These are phyloP conservation scores for Penicillium longicatenatum DNA, from an alignment of 495 filamentous ascomycete genomes.

Conservation along the genomic window DNA sequence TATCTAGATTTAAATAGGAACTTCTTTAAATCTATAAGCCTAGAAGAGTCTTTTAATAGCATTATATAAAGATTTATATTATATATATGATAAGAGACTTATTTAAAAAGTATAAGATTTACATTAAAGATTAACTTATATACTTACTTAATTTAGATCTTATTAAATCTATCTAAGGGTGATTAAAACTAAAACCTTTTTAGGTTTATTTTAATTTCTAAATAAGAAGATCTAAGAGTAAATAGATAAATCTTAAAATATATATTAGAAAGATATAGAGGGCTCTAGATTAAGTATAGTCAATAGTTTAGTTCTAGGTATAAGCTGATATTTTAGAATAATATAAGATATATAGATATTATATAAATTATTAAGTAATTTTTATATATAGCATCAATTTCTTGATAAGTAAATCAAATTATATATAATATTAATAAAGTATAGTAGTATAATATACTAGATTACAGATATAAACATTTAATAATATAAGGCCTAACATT, in stretches of 20 bases:
- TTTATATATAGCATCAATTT: no score
- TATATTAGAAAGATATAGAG: no score
- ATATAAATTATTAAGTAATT: no score
- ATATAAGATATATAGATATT: no score
- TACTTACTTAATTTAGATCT: background rate
- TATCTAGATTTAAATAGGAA: background rate
- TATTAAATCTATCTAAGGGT: background rate
- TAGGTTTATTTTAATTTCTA: background rate
- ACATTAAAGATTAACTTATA: background rate
- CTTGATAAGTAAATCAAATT: no score
- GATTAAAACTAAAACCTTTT: background rate
- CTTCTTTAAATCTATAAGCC: background rate
- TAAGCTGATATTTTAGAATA: no score
- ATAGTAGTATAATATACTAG: no score
- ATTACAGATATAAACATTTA: no score
- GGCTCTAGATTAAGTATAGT: no score
- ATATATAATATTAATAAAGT: no score
- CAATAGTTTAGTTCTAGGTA: no score
- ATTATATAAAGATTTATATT: constrained; percentile 2
- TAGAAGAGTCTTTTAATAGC: constrained; percentile 1
- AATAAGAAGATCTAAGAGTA: background rate
- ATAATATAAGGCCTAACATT: no score
- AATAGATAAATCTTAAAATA: background rate
- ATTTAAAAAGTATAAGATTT: constrained; percentile 2
- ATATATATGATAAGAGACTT: background rate